Percentiles rank a stretch among this genome's conserved stretches.
phyloP scores from a whole-genome alignment of 2,329 filamentous ascomycete genomes.

The Rosellinia necatrix region DNA sequence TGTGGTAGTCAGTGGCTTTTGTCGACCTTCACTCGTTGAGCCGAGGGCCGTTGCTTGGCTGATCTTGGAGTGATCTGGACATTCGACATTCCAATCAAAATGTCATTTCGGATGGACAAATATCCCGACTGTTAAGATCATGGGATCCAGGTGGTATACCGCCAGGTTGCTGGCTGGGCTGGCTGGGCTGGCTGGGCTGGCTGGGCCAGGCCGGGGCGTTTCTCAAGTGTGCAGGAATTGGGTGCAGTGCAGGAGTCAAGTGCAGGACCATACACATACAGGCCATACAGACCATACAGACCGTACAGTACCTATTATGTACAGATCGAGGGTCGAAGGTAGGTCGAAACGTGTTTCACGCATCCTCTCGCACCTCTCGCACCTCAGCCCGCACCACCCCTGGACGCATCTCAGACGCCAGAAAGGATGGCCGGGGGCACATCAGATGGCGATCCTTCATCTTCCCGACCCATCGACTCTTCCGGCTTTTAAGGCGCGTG shows the following conservation, averaged over 20 bases:
- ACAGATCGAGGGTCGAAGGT: too few species aligned
- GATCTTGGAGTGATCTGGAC: slow-evolving; percentile 1
- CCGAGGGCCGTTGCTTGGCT: slow-evolving; percentile 1
- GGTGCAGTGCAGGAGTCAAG: too few species aligned
- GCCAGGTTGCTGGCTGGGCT: neutral
- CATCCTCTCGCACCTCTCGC: slow-evolving; percentile 33
- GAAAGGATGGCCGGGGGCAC: slow-evolving; percentile 37
- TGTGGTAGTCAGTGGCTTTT: too few species aligned
- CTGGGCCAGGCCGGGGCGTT: too few species aligned
- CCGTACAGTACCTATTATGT: too few species aligned
- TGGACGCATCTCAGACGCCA: slow-evolving; percentile 31
- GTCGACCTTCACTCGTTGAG: too few species aligned
- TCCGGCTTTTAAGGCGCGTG: slow-evolving; percentile 50
- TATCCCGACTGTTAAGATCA: slow-evolving; percentile 10
- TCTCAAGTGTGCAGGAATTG: too few species aligned
- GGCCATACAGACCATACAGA: too few species aligned
- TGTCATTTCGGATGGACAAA: slow-evolving; percentile 21
- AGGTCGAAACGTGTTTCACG: slow-evolving; percentile 43
- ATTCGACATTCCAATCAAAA: neutral
- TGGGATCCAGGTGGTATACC: slow-evolving; percentile 1
- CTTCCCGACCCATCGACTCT: slow-evolving; percentile 33
- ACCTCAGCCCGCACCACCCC: slow-evolving; percentile 32
- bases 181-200: too few species aligned
- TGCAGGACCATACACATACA: slow-evolving; percentile 14
- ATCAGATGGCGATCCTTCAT: slow-evolving; percentile 46